Base-by-base conservation (phyloP, 805 yeast genomes). In the Candida sonorensis region DNA sequence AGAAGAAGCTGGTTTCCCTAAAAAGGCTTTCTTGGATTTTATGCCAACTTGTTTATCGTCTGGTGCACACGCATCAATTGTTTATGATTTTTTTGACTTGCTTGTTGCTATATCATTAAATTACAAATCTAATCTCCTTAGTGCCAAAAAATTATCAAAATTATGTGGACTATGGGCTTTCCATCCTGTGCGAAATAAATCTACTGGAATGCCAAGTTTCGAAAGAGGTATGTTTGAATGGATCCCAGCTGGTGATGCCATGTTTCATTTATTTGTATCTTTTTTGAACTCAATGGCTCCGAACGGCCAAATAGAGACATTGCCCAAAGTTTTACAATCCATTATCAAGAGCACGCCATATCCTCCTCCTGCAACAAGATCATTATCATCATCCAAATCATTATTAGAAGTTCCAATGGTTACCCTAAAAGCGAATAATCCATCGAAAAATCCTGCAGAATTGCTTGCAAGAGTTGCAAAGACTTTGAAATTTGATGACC, bases 101-200 rank as follows among this genome's bases (percentile, higher is more conserved):
- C 59, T 88, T 27, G 82, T 85, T 9, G 69, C 86, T 9, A 59
- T 87, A 26, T 77, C 94, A 0, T 75, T 94, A 8, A 82, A 85
- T 56, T 76, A 94, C 3, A 81, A 77, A 45, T 73, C 76, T 26
- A 85, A 86, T 48, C 76, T 81, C 48, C 61, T 87, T 66, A 75
- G 83, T 48, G 94, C 92, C 1, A 67, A 87, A 29, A 85, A 84
- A 50, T 69, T 87, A 12, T 68, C 92, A 10, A 78, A 82, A 43
- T 70, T 87, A 75, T 80, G 90, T 24, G 88, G 90, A 7, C 59
- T 84, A 16, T 87, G 95, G 95, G 97, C 95, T 0, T 87, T 87
- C 48, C 53, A 46, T 33, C 59, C 62, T 0, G 44, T 50, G 10
- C 42, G 55, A 38, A 48, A 39, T 27, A 41, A 47, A 5, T 41